Base-by-base conservation (phyloP, 1,284 basidiomycete genomes). In the Athelia sp. region DNA sequence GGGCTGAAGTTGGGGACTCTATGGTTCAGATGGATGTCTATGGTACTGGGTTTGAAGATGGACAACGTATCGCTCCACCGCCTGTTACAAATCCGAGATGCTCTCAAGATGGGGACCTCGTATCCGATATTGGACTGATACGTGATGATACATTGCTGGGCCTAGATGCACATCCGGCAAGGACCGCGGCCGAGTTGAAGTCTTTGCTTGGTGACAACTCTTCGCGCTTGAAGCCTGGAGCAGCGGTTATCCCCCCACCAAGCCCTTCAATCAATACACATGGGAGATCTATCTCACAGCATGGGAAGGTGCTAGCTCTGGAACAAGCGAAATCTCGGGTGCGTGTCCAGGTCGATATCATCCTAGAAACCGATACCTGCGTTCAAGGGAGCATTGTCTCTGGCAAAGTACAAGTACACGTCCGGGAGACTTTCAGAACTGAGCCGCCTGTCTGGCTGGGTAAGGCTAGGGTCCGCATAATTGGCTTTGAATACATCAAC, bases 401-500 rank as follows among this genome's bases (percentile, higher is more conserved):
- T 45, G 95, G 95, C 0, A 69, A 78, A 35, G 70, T 96, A 67
- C 81, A 86, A 51, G 69, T 97, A 45, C 75, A 76, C 23, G 76
- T 96, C 6, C 76, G 79, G 38, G 79, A 81, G 47, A 76, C 79
- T 52, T 52, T 64, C 48, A 79, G 74, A 61, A 82, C 78, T 52
- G 82, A 86, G 52, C 68, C 75, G 0, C 73, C 78, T 21, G 65
- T 96, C 3, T 73, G 84, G 53, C 71, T 97, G 4, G 84, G 84
- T 22, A 84, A 80, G 47, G 91, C 86, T 4, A 96, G 94, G 70
- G 69, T 96, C 31, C 78, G 93, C 35, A 75, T 96, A 14, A 78
- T 97, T 46, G 94, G 94, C 1, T 96, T 93, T 61, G 94, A 97
- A 69, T 83, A 79, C 51, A 75, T 90, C 45, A 73, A 78, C 34